phyloP scores from a whole-genome alignment of 148 eudicot species.

The Arctostaphylos glauca region DNA sequence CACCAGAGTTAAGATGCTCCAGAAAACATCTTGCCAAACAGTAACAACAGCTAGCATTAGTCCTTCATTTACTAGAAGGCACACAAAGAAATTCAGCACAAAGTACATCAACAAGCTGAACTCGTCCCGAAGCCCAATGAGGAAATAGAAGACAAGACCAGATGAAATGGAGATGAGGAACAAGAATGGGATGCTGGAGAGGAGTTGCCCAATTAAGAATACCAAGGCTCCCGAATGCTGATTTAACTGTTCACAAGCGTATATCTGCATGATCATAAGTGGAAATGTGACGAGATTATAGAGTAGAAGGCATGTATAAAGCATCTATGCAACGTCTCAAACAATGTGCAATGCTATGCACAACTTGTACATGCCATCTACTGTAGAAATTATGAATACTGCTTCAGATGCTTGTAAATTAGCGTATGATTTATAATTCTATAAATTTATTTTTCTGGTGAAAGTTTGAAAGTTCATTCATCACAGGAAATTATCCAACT shows the following conservation, averaged over 20 bases:
- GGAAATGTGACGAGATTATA: constrained; percentile 13
- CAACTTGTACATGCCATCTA: background rate
- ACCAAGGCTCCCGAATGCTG: constrained; percentile 76
- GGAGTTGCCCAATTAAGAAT: constrained; percentile 82
- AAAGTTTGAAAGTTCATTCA: background rate
- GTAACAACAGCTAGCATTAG: constrained; percentile 68
- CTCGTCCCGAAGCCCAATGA: constrained; percentile 75
- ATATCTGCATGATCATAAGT: constrained; percentile 50
- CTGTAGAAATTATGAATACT: background rate
- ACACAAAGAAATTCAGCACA: constrained; percentile 77
- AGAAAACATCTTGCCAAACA: constrained; percentile 63
- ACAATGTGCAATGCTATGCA: background rate
- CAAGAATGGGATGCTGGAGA: constrained; percentile 91
- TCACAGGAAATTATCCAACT: constrained; percentile 2
- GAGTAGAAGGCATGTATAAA: background rate
- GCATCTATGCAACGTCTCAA: background rate
- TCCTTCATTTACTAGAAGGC: constrained; percentile 88
- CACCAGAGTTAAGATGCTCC: constrained; percentile 72
- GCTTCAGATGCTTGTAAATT: background rate
- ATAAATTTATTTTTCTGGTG: background rate
- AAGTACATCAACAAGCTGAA: constrained; percentile 95
- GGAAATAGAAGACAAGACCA: constrained; percentile 85
- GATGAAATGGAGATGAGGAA: constrained; percentile 92
- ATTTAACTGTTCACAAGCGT: constrained; percentile 69
- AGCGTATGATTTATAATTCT: background rate